A percentile compares a stretch with the other conserved stretches of the same genome.
Evolutionary conservation across 1,284 basidiomycete genomes (phyloP).

Genomic region (Amanita bisporigera): DNA sequence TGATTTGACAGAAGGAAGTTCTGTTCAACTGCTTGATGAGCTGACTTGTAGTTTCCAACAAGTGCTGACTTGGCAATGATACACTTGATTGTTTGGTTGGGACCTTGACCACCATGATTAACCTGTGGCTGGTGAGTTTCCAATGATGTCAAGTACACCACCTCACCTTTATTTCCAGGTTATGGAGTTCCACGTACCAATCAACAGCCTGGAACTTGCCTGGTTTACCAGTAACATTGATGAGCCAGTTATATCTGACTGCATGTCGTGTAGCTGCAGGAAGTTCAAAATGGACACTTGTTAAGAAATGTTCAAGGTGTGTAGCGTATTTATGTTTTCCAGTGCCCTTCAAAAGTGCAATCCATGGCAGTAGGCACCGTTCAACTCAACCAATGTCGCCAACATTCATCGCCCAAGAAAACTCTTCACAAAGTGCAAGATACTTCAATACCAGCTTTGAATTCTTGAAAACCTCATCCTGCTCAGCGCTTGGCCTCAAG

Average conservation of each 20-base stretch:
- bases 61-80: constrained; percentile 29
- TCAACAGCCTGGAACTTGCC: constrained; percentile 5
- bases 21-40: too few relatives aligned
- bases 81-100: constrained; percentile 20
- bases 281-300: constrained; percentile 1
- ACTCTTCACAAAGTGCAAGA: constrained; percentile 3
- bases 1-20: constrained; percentile 23
- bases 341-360: constrained; percentile 30
- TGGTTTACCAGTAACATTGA: constrained; percentile 2
- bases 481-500: constrained; percentile 1
- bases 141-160: not conserved
- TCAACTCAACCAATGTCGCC: constrained; percentile 41
- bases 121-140: constrained; percentile 7
- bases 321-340: constrained; percentile 43
- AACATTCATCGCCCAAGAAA: constrained; percentile 27
- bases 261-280: not conserved
- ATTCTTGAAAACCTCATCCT: constrained; percentile 6
- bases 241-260: not conserved
- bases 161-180: constrained; percentile 21
- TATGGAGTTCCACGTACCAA: constrained; percentile 11
- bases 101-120: constrained; percentile 21
- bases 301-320: constrained; percentile 21
- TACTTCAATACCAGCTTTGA: not conserved
- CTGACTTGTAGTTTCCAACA: constrained; percentile 20
- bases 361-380: constrained; percentile 29